Percentiles rank a stretch among this genome's conserved stretches.
Evolutionary conservation across 768 basidiomycete species (phyloP).

Genomic region (Kwoniella dejecticola): DNA sequence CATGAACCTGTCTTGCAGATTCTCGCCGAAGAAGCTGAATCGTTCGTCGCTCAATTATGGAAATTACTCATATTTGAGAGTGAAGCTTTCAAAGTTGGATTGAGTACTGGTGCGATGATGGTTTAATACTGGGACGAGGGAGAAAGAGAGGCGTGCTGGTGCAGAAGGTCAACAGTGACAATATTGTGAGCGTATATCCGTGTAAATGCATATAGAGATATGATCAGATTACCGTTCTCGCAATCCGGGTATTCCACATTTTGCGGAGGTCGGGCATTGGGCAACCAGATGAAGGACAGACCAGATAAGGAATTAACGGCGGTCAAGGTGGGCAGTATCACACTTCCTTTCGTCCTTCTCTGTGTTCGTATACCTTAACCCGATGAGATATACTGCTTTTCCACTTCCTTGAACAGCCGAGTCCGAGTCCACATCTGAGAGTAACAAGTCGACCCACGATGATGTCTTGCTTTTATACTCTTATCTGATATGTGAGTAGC

Average conservation of each 20-base stretch:
- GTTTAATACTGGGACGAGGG: constrained; percentile 55
- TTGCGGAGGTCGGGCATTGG: too few relatives aligned
- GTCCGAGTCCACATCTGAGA: too few relatives aligned
- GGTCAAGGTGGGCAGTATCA: neutral
- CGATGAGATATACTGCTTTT: too few relatives aligned
- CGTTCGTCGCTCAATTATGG: constrained; percentile 79
- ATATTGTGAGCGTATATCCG: constrained; percentile 18
- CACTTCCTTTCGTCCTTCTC: too few relatives aligned
- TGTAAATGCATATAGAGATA: constrained; percentile 8
- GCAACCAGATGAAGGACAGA: too few relatives aligned
- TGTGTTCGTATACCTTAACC: too few relatives aligned
- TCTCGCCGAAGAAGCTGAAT: constrained; percentile 84
- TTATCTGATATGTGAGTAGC: too few relatives aligned
- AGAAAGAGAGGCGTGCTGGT: neutral
- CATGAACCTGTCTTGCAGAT: too few relatives aligned
- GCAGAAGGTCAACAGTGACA: neutral
- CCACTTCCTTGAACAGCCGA: too few relatives aligned
- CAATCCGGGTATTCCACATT: too few relatives aligned
- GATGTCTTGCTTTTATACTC: too few relatives aligned
- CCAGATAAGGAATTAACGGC: neutral
- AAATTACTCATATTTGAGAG: constrained; percentile 93
- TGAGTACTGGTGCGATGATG: constrained; percentile 81
- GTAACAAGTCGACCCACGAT: too few relatives aligned
- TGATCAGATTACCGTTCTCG: constrained; percentile 11
- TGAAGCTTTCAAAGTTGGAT: constrained; percentile 85